Base-by-base conservation (phyloP, 495 filamentous ascomycete genomes). In the Aspergillus hancockii region DNA sequence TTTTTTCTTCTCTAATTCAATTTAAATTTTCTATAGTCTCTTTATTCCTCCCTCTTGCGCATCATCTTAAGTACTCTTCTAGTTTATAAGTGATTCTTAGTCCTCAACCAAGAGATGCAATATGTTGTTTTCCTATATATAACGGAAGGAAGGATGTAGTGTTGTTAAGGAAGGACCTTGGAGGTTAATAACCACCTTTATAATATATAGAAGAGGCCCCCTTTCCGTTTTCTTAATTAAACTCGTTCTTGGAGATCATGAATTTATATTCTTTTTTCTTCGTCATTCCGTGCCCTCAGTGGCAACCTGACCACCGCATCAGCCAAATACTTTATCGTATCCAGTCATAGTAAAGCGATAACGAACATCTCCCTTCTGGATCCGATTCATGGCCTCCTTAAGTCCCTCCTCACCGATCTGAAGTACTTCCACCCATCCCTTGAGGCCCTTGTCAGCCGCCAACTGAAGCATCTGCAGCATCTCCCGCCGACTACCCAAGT, bases 401-500 rank as follows among this genome's bases (percentile, higher is more conserved):
- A 90, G 79, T 6, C 88, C 87, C 71, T 88, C 81, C 57, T 84
- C 84, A 57, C 81, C 83, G 63, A 96, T 88, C 32, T 84, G 76
- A 38, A 94, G 79, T 67, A 86, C 85, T 79, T 96, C 82, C 22
- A 96, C 88, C 88, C 89, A 92, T 31, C 86, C 84, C 77, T 87
- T 86, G 57, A 97, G 82, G 2, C 86, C 86, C 83, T 90, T 90
- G 63, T 93, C 89, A 8, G 83, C 87, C 2, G 91, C 90, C 57
- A 96, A 64, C 75, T 92, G 79, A 65, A 96, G 67, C 92, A 97
- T 97, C 54, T 81, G 81, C 53, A 91, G 63, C 81, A 90, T 89
- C 84, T 97, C 92, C 28, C 80, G 81, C 12, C 92, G 76, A 65
- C 86, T 90, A 12, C 92, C 91, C 62, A 97, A 80, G 69, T 96